Percentiles rank a stretch among this genome's conserved stretches.
These are phyloP conservation scores for Aphanomyces stellatus DNA, from an alignment of 352 stramenopile species.

Conservation along the genomic window DNA sequence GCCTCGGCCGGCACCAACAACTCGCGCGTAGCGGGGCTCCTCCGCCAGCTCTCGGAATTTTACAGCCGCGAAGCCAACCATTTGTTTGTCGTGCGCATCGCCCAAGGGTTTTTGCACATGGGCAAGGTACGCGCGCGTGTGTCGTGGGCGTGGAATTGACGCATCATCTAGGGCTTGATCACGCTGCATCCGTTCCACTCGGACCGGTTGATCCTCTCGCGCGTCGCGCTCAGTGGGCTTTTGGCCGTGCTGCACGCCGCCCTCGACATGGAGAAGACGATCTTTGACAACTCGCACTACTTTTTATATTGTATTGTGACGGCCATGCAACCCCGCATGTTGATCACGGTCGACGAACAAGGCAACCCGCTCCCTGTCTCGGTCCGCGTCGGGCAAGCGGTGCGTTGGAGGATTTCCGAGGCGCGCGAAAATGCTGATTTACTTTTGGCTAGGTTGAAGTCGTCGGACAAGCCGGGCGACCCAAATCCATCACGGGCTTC, in stretches of 20 bases:
- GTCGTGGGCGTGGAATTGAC: background rate
- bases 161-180: constrained; percentile 83
- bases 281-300: constrained; percentile 98
- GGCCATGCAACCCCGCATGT: constrained; percentile 98
- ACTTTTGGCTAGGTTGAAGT: constrained; percentile 87
- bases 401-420: constrained; percentile 28
- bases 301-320: constrained; percentile 97
- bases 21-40: constrained; percentile 94
- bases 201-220: constrained; percentile 86
- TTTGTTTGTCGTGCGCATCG: constrained; percentile 98
- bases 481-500: constrained; percentile 99
- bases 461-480: constrained; percentile 97
- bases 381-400: constrained; percentile 97
- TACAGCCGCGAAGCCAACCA: constrained; percentile 96
- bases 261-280: constrained; percentile 96
- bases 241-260: constrained; percentile 94
- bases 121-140: constrained; percentile 78
- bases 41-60: constrained; percentile 96
- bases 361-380: constrained; percentile 94
- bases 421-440: background rate
- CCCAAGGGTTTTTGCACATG: constrained; percentile 98
- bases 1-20: constrained; percentile 99
- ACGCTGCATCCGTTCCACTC: constrained; percentile 97
- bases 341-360: constrained; percentile 97
- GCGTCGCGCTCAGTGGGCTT: constrained; percentile 91